A percentile compares a stretch with the other conserved stretches of the same genome.
Conservation (phyloP, 2,329 filamentous ascomycete species). For the Aspergillus sp. region DNA sequence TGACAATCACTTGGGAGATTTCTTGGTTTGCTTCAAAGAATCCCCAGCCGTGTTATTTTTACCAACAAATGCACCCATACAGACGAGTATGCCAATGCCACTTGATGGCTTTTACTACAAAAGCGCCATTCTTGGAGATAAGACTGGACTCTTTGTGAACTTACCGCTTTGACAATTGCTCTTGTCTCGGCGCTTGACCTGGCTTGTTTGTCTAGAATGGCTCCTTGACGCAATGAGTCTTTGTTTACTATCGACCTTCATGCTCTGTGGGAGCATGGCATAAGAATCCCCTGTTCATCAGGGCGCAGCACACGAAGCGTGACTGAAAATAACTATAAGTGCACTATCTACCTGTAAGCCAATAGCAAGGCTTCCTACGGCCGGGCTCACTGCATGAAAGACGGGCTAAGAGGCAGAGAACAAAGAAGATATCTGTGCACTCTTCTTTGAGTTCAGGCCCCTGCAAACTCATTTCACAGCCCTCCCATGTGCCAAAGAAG, state of each 20-base stretch:
- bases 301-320: conserved; percentile 6
- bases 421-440: conserved; percentile 6
- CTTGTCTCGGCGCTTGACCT: neutral
- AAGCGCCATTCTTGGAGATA: neutral
- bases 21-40: neutral
- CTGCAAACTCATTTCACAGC: conserved; percentile 5
- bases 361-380: neutral
- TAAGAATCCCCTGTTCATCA: neutral
- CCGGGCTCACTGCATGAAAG: conserved; percentile 3
- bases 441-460: conserved; percentile 6
- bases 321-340: conserved; percentile 1
- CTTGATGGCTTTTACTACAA: conserved; percentile 1
- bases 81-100: neutral
- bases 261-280: neutral
- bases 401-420: conserved; percentile 2
- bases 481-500: conserved; percentile 2
- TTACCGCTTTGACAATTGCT: neutral
- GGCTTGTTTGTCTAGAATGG: neutral
- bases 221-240: neutral
- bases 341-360: neutral
- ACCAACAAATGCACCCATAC: neutral
- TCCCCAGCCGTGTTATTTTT: conserved; percentile 2
- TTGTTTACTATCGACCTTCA: neutral
- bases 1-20: neutral
- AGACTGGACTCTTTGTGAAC: neutral